Evolutionary conservation across 805 yeast genomes (phyloP).

Genomic region (Clavispora phyllophila): DNA sequence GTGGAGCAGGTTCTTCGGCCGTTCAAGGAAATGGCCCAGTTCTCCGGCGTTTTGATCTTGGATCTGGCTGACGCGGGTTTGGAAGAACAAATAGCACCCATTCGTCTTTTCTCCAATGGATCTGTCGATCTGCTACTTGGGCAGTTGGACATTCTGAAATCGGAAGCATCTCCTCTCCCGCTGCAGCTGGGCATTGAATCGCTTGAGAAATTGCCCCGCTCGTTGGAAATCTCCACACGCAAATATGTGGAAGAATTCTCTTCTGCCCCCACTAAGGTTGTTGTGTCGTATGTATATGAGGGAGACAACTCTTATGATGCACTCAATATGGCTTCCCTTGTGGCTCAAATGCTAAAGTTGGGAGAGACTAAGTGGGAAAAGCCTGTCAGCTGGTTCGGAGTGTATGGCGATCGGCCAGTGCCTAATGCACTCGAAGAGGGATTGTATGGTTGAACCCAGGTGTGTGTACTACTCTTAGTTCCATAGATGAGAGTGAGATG

Average conservation of each 20-base stretch:
- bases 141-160: conserved; percentile 17
- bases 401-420: conserved; percentile 68
- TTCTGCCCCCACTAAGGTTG: conserved; percentile 21
- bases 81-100: conserved; percentile 17
- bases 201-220: conserved; percentile 2
- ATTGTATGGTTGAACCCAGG: conserved; percentile 58
- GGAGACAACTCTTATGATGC: conserved; percentile 87
- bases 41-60: conserved; percentile 47
- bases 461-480: no score
- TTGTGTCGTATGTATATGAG: conserved; percentile 71
- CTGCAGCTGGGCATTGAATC: neutral
- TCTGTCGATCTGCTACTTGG: conserved; percentile 28
- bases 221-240: conserved; percentile 3
- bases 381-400: conserved; percentile 82
- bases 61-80: conserved; percentile 73
- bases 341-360: conserved; percentile 23
- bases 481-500: no score
- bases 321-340: conserved; percentile 38
- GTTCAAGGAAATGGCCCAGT: conserved; percentile 37
- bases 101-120: conserved; percentile 25
- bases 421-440: conserved; percentile 76
- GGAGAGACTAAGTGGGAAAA: conserved; percentile 31
- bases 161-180: conserved; percentile 4
- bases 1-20: conserved; percentile 47
- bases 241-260: conserved; percentile 11